phyloP scores from a whole-genome alignment of 331 rosid genomes.

The Malus hybrid region DNA sequence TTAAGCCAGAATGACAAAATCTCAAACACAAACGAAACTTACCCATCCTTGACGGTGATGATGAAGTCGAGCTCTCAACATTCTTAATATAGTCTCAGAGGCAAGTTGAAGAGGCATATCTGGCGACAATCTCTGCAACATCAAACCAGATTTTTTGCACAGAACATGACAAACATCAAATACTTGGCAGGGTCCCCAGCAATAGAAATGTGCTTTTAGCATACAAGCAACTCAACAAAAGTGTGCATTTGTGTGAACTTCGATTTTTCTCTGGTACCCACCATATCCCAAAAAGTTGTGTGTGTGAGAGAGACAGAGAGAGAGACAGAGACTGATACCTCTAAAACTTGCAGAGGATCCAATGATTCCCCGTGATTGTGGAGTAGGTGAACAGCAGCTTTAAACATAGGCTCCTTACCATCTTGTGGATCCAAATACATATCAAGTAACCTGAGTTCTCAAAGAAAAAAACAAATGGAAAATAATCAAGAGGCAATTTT shows the following conservation, averaged over 20 bases:
- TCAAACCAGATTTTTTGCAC: conserved; percentile 13
- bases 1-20: neutral
- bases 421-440: conserved; percentile 99
- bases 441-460: conserved; percentile 74
- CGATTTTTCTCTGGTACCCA: neutral
- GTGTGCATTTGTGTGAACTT: neutral
- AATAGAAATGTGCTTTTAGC: neutral
- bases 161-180: conserved; percentile 2
- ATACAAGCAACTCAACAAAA: neutral
- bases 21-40: neutral
- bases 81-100: conserved; percentile 81
- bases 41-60: conserved; percentile 94
- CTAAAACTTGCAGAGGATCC: conserved; percentile 89
- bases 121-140: conserved; percentile 71
- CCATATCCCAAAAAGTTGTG: neutral
- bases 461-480: neutral
- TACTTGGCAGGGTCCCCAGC: neutral
- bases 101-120: conserved; percentile 98
- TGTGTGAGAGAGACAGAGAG: neutral
- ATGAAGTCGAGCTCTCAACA: conserved; percentile 92
- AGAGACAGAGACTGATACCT: conserved; percentile 42
- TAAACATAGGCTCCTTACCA: conserved; percentile 98
- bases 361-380: conserved; percentile 97
- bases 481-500: neutral
- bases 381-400: conserved; percentile 95